A percentile compares a stretch with the other conserved stretches of the same genome.
Conservation (phyloP, 768 basidiomycete species). For the Galerina marginata region DNA sequence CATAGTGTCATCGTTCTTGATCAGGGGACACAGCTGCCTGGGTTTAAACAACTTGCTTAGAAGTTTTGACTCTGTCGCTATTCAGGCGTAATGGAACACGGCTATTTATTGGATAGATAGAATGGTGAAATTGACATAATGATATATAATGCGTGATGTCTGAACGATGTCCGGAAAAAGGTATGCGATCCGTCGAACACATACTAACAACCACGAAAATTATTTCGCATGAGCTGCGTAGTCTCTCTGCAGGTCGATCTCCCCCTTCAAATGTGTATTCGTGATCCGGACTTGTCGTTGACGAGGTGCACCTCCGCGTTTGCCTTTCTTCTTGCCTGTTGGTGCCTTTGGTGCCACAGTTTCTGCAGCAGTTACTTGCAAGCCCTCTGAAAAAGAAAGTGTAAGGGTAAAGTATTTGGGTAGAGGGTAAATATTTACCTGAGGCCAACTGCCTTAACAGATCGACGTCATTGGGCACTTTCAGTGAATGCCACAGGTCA, state of each 20-base stretch:
- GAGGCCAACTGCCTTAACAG: slow-evolving; percentile 77
- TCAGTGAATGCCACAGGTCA: slow-evolving; percentile 85
- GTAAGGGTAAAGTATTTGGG: slow-evolving; percentile 12
- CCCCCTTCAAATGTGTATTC: slow-evolving; percentile 85
- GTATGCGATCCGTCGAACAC: too few relatives aligned
- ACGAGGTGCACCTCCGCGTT: slow-evolving; percentile 73
- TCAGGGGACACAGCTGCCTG: too few relatives aligned
- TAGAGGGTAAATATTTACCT: slow-evolving; percentile 45
- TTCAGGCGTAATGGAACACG: too few relatives aligned
- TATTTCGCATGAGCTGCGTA: slow-evolving; percentile 20
- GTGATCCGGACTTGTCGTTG: slow-evolving; percentile 85
- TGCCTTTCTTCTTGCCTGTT: slow-evolving; percentile 75
- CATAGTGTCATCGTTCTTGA: too few relatives aligned
- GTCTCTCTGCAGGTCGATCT: slow-evolving; percentile 75
- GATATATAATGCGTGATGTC: too few relatives aligned
- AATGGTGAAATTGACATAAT: too few relatives aligned
- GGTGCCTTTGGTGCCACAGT: slow-evolving; percentile 58
- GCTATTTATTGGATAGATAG: too few relatives aligned
- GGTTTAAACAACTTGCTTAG: too few relatives aligned
- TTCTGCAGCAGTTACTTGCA: slow-evolving; percentile 79
- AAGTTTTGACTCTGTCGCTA: too few relatives aligned
- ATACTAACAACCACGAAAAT: background rate
- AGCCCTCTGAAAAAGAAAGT: slow-evolving; percentile 58
- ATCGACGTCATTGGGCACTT: slow-evolving; percentile 87
- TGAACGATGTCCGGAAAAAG: too few relatives aligned